Base-by-base conservation (phyloP, 1,284 basidiomycete genomes). In the Vanrija pseudolonga region DNA sequence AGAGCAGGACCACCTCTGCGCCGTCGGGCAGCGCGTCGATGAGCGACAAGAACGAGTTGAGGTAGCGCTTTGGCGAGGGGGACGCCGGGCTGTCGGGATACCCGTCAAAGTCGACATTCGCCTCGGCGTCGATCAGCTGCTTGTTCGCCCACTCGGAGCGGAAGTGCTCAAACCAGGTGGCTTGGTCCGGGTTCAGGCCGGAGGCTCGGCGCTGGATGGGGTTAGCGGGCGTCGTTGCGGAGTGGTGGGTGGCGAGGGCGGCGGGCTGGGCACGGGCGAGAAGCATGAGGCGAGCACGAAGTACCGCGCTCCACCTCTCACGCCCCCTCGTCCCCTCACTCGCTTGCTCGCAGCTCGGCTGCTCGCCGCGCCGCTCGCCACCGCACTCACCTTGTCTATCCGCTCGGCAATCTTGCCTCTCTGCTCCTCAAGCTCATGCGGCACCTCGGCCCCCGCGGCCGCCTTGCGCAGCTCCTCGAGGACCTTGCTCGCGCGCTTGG, bases 81-180 rank as follows among this genome's bases (percentile, higher is more conserved):
- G 22, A 28, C 4, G 54, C 54, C 19, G 54, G 49, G 36, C 45
- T 47, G 49, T 55, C 54, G 40, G 54, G 54, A 37, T 55, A 55
- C 2, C 54, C 54, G 45, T 55, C 54, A 40, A 55, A 55, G 49
- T 55, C 54, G 41, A 55, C 49, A 32, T 51, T 45, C 23, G 48
- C 54, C 17, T 19, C 19, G 41, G 47, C 47, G 18, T 15, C 20
- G 32, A 55, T 43, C 4, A 50, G 54, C 49, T 55, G 54, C 32
- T 46, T 41, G 49, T 55, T 55, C 22, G 38, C 24, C 54, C 54
- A 55, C 18, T 32, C 32, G 5, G 24, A 32, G 45, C 54, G 54
- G 49, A 55, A 55, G 40, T 44, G 47, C 28, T 51, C 45, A n/a
- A 51, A 39, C 54, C 54, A 55, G 49, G 50, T 19, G 22, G 32